Evolutionary conservation across 495 filamentous ascomycete genomes (phyloP).

Genomic region (Neurospora sp.): DNA sequence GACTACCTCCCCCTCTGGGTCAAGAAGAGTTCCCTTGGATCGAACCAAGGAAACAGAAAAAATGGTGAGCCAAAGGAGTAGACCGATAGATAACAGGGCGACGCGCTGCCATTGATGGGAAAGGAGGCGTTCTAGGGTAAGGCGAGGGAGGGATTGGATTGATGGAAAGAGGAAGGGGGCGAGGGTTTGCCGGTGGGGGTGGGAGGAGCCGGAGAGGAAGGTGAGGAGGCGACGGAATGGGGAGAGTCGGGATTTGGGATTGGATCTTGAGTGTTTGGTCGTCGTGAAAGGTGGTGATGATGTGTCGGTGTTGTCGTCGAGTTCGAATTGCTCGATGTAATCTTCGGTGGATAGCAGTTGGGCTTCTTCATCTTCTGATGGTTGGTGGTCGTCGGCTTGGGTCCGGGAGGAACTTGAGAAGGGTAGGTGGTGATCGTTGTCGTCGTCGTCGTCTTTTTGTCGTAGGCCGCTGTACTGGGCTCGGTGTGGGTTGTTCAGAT

Average conservation of each 20-base stretch:
- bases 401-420: not conserved
- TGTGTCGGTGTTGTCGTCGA: conserved; percentile 7
- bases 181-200: conserved; percentile 33
- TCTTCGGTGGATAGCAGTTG: conserved; percentile 12
- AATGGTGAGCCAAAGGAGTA: conserved; percentile 55
- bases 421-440: not conserved
- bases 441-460: not conserved
- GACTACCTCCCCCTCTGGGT: conserved; percentile 49
- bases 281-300: not conserved
- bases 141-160: conserved; percentile 55
- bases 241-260: not conserved
- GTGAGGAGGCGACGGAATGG: not conserved
- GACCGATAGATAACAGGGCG: conserved; percentile 45
- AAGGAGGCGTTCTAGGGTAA: conserved; percentile 45
- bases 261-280: not conserved
- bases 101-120: conserved; percentile 51
- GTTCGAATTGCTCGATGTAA: conserved; percentile 11
- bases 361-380: conserved; percentile 14
- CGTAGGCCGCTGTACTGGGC: not conserved
- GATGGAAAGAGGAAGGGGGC: conserved; percentile 49
- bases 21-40: conserved; percentile 49
- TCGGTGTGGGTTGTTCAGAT: not conserved
- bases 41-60: conserved; percentile 47
- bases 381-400: not conserved
- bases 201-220: conserved; percentile 8